These are phyloP conservation scores for Moesziomyces parantarcticus DNA, from an alignment of 1,284 basidiomycete genomes.

Conservation along the genomic window DNA sequence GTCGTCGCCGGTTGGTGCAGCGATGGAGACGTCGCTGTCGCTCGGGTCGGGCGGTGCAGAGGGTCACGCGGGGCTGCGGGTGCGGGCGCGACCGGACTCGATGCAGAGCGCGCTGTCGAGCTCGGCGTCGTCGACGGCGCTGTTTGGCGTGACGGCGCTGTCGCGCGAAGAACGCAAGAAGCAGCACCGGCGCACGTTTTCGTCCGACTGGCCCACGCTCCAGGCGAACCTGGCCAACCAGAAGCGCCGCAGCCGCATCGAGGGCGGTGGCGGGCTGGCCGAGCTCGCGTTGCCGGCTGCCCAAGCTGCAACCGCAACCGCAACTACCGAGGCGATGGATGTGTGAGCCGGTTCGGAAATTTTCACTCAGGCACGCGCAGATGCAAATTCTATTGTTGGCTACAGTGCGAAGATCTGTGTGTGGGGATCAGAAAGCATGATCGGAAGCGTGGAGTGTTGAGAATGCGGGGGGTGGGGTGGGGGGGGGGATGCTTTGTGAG, in stretches of 20 bases:
- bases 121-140: constrained; percentile 20
- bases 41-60: constrained; percentile 13
- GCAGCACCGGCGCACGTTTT: constrained; percentile 52
- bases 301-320: too few relatives aligned
- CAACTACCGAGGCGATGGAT: neutral
- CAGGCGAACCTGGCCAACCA: constrained; percentile 32
- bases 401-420: too few relatives aligned
- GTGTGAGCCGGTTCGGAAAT: too few relatives aligned
- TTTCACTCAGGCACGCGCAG: too few relatives aligned
- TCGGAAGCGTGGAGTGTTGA: too few relatives aligned
- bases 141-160: constrained; percentile 43
- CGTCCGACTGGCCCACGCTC: constrained; percentile 46
- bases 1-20: constrained; percentile 10
- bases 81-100: constrained; percentile 30
- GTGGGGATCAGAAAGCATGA: too few relatives aligned
- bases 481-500: too few relatives aligned
- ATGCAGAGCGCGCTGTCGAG: constrained; percentile 35
- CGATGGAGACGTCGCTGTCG: constrained; percentile 34
- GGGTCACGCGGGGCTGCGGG: neutral
- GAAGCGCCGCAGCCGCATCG: constrained; percentile 26
- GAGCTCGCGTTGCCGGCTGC: too few relatives aligned
- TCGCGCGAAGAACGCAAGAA: constrained; percentile 47
- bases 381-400: too few relatives aligned
- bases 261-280: too few relatives aligned
- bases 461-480: too few relatives aligned